A percentile compares a stretch with the other conserved stretches of the same genome.
Evolutionary conservation across 2,329 filamentous ascomycete genomes (phyloP).

Genomic region (Talaromyces sp.): DNA sequence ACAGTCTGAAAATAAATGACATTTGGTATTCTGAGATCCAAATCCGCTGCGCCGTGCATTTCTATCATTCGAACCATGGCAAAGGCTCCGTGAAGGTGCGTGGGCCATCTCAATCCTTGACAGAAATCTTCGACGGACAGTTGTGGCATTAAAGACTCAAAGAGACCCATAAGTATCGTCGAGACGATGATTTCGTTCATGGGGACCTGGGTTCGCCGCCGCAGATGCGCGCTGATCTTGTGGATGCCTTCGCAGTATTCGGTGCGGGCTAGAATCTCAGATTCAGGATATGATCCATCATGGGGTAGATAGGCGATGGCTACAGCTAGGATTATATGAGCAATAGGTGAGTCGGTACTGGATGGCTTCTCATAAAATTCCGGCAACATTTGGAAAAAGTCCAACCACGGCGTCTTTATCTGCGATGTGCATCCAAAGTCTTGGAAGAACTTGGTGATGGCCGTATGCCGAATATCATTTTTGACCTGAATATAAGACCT

Average conservation of each 20-base stretch:
- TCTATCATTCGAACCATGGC: background rate
- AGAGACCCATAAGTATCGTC: background rate
- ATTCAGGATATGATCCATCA: background rate
- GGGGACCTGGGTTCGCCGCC: background rate
- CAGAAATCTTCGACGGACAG: background rate
- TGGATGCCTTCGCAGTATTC: constrained; percentile 4
- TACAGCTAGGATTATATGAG: background rate
- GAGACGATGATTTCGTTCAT: background rate
- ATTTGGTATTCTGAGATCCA: constrained; percentile 1
- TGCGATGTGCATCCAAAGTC: background rate
- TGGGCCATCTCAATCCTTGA: background rate
- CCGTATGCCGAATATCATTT: background rate
- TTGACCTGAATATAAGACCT: background rate
- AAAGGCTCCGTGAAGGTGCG: constrained; percentile 1
- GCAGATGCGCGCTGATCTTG: background rate
- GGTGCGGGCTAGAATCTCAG: background rate
- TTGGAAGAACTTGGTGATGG: background rate
- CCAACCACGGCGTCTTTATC: background rate
- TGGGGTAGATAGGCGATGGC: background rate
- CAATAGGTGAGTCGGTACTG: background rate
- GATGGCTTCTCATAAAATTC: background rate
- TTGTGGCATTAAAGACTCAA: background rate
- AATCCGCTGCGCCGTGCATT: background rate
- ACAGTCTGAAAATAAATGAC: constrained; percentile 1
- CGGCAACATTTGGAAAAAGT: background rate